Percentiles rank a stretch among this genome's conserved stretches.
Evolutionary conservation across 2,329 filamentous ascomycete species (phyloP).

Genomic region (Colletotrichum noveboracense): DNA sequence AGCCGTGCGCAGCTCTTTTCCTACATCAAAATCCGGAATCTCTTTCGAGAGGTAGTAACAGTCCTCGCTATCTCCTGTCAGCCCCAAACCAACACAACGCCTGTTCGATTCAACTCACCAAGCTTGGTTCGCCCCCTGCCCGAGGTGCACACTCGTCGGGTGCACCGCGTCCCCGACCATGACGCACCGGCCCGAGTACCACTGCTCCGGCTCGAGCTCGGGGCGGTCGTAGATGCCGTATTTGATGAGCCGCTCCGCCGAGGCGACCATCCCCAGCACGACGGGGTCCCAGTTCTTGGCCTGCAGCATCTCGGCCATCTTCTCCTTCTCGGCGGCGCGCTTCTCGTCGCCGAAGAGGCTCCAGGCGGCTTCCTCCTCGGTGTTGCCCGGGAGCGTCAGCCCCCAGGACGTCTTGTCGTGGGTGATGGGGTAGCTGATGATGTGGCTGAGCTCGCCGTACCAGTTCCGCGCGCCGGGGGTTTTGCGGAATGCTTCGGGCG

Average conservation of each 20-base stretch:
- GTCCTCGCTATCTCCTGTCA: neutral
- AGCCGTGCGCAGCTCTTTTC: neutral
- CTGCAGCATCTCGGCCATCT: slow-evolving; percentile 18
- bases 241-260: slow-evolving; percentile 28
- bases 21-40: neutral
- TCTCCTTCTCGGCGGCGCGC: slow-evolving; percentile 16
- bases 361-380: slow-evolving; percentile 28
- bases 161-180: slow-evolving; percentile 29
- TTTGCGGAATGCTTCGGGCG: slow-evolving; percentile 13
- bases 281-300: slow-evolving; percentile 22
- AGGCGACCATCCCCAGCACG: slow-evolving; percentile 22
- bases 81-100: neutral
- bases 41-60: neutral
- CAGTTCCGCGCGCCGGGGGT: slow-evolving; percentile 25
- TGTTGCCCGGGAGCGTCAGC: slow-evolving; percentile 25
- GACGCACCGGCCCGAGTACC: slow-evolving; percentile 26
- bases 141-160: slow-evolving; percentile 29
- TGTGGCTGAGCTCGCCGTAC: slow-evolving; percentile 28
- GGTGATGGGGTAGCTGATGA: slow-evolving; percentile 27
- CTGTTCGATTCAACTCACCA: neutral
- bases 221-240: slow-evolving; percentile 30
- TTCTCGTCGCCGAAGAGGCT: slow-evolving; percentile 24
- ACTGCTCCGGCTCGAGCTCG: slow-evolving; percentile 25
- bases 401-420: slow-evolving; percentile 27
- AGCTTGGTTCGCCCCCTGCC: slow-evolving; percentile 28